Percentiles rank a stretch among this genome's conserved stretches.
These are phyloP conservation scores for Cutaneotrichosporon sp. DNA, from an alignment of 1,284 basidiomycete genomes.

Conservation along the genomic window DNA sequence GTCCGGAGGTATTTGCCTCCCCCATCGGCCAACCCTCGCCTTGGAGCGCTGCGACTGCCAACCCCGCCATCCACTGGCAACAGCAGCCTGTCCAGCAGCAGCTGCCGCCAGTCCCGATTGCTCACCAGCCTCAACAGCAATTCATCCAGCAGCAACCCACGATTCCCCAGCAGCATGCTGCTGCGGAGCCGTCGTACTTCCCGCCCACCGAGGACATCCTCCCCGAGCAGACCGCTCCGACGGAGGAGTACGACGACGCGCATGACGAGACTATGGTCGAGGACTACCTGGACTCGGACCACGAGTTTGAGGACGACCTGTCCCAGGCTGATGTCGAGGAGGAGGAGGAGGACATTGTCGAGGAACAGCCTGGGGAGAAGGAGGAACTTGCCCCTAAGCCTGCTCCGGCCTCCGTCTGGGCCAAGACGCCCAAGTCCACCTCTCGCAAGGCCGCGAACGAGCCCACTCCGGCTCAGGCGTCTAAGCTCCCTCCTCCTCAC, in stretches of 20 bases:
- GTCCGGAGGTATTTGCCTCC: constrained; percentile 21
- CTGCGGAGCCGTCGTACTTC: constrained; percentile 31
- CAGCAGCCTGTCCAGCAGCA: constrained; percentile 24
- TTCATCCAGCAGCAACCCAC: constrained; percentile 17
- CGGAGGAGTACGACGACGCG: constrained; percentile 10
- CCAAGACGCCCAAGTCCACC: background rate
- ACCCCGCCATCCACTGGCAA: constrained; percentile 24
- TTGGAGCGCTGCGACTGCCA: constrained; percentile 32
- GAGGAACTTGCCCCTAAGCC: constrained; percentile 13
- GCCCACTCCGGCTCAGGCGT: constrained; percentile 36
- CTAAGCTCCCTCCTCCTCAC: constrained; percentile 34
- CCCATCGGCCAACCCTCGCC: constrained; percentile 30
- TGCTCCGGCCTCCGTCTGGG: constrained; percentile 5
- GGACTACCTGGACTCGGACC: constrained; percentile 7
- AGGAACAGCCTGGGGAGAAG: background rate
- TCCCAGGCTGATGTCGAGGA: constrained; percentile 6
- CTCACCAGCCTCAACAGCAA: constrained; percentile 21
- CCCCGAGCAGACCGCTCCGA: constrained; percentile 13
- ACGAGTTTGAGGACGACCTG: constrained; percentile 11
- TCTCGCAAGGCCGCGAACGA: constrained; percentile 34
- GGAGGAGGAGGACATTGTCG: constrained; percentile 7
- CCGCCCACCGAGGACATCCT: constrained; percentile 21
- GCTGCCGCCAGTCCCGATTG: constrained; percentile 13
- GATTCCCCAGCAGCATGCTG: constrained; percentile 12
- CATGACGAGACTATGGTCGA: constrained; percentile 21